A percentile compares a stretch with the other conserved stretches of the same genome.
Conservation (phyloP, 2,329 filamentous ascomycete genomes). For the Dactylellina cionopaga region DNA sequence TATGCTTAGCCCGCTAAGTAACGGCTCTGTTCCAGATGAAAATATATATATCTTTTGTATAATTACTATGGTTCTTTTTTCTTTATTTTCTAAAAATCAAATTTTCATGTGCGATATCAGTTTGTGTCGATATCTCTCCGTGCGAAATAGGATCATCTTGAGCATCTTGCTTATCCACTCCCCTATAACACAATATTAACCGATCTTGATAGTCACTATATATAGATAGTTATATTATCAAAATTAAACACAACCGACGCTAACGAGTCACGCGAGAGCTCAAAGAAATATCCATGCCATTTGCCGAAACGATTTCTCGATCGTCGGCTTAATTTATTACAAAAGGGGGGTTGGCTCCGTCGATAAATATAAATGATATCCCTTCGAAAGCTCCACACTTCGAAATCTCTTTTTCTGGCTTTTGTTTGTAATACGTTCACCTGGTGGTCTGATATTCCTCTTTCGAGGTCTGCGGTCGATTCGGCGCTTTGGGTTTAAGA, state of each 20-base stretch:
- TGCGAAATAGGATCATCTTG: too few species aligned
- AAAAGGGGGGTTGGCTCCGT: background rate
- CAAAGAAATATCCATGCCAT: background rate
- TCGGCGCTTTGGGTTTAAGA: slow-evolving; percentile 24
- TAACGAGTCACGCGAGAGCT: slow-evolving; percentile 13
- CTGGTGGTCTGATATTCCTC: slow-evolving; percentile 12
- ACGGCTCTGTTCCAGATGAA: too few species aligned
- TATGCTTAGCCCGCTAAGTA: too few species aligned
- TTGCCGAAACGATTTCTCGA: slow-evolving; percentile 7
- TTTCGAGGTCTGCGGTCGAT: background rate
- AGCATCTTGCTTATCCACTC: too few species aligned
- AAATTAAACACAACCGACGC: too few species aligned
- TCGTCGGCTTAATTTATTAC: slow-evolving; percentile 14
- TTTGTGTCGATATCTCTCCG: background rate
- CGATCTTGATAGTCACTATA: slow-evolving; percentile 1
- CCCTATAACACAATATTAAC: slow-evolving; percentile 13
- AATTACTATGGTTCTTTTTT: background rate
- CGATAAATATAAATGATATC: slow-evolving; percentile 1
- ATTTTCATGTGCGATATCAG: too few species aligned
- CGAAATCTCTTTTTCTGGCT: background rate
- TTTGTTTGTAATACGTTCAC: background rate
- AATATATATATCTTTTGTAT: background rate
- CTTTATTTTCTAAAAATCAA: background rate
- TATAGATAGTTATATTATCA: slow-evolving; percentile 14
- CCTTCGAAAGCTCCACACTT: background rate